Evolutionary conservation across 768 basidiomycete species (phyloP).

Genomic region (Fomitopsis pulvina): DNA sequence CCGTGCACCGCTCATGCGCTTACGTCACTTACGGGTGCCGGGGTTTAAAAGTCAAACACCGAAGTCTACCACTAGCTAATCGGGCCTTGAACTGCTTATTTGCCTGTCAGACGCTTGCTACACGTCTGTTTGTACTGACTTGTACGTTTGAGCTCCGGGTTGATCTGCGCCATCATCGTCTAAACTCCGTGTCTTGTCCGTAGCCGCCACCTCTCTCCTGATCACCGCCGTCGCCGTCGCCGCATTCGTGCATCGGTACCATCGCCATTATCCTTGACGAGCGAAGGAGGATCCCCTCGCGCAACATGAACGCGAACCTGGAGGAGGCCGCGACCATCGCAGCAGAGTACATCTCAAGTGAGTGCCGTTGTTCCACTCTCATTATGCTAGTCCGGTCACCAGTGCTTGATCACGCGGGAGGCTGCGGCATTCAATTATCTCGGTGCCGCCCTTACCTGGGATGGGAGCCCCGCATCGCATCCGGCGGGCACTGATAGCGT

Average conservation of each 20-base stretch:
- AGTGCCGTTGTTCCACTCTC: constrained; percentile 14
- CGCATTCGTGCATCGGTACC: neutral
- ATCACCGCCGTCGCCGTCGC: neutral
- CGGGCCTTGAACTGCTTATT: neutral
- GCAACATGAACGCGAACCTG: constrained; percentile 25
- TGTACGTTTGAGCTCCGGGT: neutral
- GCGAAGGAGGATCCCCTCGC: neutral
- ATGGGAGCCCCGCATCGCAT: neutral
- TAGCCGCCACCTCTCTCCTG: neutral
- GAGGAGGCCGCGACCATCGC: constrained; percentile 45
- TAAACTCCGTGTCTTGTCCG: too few species aligned
- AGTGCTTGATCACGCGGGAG: neutral
- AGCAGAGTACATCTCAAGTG: constrained; percentile 43
- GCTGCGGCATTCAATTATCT: neutral
- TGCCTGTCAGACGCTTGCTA: too few species aligned
- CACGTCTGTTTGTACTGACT: neutral
- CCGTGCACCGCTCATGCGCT: neutral
- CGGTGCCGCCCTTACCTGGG: neutral
- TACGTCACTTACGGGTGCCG: neutral
- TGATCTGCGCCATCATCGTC: neutral
- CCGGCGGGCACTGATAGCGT: neutral
- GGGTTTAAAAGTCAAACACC: neutral
- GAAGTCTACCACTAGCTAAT: neutral
- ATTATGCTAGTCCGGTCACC: neutral
- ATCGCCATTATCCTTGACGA: neutral